Evolutionary conservation across 345 rosid genomes (phyloP).

Genomic region (Melaleuca alternifolia): DNA sequence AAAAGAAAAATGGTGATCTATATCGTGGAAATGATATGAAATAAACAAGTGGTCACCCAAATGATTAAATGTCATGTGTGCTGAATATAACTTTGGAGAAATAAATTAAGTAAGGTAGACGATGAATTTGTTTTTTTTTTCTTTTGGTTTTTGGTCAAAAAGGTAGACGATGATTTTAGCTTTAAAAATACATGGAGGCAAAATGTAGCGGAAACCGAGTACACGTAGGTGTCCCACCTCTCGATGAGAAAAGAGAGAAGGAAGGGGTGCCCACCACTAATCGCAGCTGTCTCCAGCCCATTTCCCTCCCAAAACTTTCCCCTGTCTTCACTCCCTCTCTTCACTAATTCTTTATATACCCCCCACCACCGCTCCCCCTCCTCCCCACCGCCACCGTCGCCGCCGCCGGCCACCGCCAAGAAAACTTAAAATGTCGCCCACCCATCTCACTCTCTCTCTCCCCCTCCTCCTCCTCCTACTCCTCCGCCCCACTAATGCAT

Average conservation of each 20-base stretch:
- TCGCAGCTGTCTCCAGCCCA: constrained; percentile 72
- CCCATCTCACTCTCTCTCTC: neutral
- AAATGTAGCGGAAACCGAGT: neutral
- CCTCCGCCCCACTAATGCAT: neutral
- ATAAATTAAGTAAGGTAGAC: neutral
- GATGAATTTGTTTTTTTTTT: too few species aligned
- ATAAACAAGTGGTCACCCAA: neutral
- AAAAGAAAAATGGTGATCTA: neutral
- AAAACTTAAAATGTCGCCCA: neutral
- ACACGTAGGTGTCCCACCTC: neutral
- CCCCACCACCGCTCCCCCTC: neutral
- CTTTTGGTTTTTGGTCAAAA: too few species aligned
- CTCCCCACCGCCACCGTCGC: neutral
- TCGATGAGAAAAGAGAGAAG: neutral
- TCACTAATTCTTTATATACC: neutral
- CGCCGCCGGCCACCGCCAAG: constrained; percentile 2
- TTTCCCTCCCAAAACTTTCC: constrained; percentile 25
- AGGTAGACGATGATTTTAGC: neutral
- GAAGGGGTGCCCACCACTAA: neutral
- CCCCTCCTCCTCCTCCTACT: constrained; percentile 1
- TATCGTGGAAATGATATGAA: neutral
- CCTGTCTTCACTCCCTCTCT: neutral
- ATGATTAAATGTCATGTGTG: neutral
- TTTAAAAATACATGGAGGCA: neutral
- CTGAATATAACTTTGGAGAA: neutral